Evolutionary conservation across 768 basidiomycete species (phyloP), one percentile per base, ranked within the genome.

Genomic region (Lactarius tabidus): DNA sequence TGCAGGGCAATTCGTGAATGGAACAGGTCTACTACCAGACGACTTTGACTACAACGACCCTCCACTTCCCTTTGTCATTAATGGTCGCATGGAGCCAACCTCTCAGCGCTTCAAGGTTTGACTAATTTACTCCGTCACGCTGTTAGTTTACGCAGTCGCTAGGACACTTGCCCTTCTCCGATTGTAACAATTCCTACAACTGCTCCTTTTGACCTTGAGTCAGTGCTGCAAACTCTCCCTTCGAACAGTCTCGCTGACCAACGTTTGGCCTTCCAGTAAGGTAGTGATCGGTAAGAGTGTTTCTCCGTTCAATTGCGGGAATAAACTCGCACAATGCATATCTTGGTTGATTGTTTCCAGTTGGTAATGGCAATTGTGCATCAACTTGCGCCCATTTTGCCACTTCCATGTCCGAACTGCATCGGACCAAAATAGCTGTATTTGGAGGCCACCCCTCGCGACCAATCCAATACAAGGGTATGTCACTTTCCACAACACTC

Each of bases 351-450:
- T 31, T 31, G 23, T 54, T 41, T 54, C 33, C 36, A 68, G 69
- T 68, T 35, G 55, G 63, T 23, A 70, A 65, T 33, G 69, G 67
- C 26, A 41, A 31, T 15, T 86, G 84, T 60, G 84, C 82, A 17
- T 84, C 82, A 4, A 84, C 85, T 1, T 85, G 85, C 61, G 79
- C 84, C 0, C 79, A 82, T 76, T 85, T 85, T 69, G 79, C 77
- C 48, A 84, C 84, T 0, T 59, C 83, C 54, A 84, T 86, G 84
- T 74, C 76, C 38, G 84, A 86, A 68, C 71, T 74, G 8, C 81
- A 84, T 66, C 67, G 74, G 2, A 80, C 78, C 8, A 82, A 79
- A 69, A 80, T 80, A 23, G 82, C 78, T 14, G 71, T 82, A 9
- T 84, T 85, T 57, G 83, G 84, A 12, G 82, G 83, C 14, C 81